phyloP scores from a whole-genome alignment of 441 rosid genomes.

The Erysimum pusillum region DNA sequence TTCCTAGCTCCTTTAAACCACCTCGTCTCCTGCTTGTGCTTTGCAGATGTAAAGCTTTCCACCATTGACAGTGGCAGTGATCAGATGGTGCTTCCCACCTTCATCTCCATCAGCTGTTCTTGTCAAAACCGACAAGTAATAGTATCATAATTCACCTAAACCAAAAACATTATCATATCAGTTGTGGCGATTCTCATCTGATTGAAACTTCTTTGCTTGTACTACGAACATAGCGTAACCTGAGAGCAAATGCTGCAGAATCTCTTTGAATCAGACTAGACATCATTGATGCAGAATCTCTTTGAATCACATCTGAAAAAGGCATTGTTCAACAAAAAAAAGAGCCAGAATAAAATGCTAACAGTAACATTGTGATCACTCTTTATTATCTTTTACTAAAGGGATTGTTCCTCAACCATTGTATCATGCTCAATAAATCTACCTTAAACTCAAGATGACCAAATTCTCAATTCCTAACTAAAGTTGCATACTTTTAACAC shows the following conservation, averaged over 20 bases:
- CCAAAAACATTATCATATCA: slow-evolving; percentile 19
- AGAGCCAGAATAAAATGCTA: too few species aligned
- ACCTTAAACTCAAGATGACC: too few species aligned
- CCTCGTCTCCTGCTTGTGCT: slow-evolving; percentile 98
- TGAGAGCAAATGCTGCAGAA: slow-evolving; percentile 35
- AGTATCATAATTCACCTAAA: slow-evolving; percentile 76
- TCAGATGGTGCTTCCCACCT: slow-evolving; percentile 90
- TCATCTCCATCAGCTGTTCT: slow-evolving; percentile 97
- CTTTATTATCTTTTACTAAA: too few species aligned
- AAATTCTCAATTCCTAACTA: too few species aligned
- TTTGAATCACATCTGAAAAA: too few species aligned
- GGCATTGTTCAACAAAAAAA: too few species aligned
- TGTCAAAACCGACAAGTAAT: slow-evolving; percentile 72
- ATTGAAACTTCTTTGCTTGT: background rate
- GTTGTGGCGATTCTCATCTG: slow-evolving; percentile 4
- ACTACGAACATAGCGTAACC: slow-evolving; percentile 47
- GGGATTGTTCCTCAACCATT: too few species aligned
- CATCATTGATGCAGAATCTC: too few species aligned
- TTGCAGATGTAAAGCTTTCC: slow-evolving; percentile 94
- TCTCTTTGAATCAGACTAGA: too few species aligned
- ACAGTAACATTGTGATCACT: too few species aligned
- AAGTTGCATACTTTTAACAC: too few species aligned
- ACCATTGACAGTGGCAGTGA: slow-evolving; percentile 71
- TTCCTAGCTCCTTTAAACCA: slow-evolving; percentile 97
- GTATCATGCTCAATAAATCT: too few species aligned